Evolutionary conservation across 1,139 yeast genomes (phyloP).

Genomic region (Debaryomycetaceae sp.): DNA sequence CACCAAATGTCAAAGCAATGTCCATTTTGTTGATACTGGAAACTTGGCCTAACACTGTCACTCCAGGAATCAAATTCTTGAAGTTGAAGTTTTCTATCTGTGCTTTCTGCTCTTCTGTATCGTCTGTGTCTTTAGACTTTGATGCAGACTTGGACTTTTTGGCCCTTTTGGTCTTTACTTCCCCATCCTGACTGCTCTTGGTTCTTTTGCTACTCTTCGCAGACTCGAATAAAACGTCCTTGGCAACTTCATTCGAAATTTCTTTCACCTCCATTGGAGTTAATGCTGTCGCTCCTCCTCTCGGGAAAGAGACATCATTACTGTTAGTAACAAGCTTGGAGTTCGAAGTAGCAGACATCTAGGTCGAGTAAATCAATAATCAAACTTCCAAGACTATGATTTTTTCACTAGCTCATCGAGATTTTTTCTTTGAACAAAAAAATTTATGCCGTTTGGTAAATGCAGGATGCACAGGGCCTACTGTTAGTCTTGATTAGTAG

Average conservation of each 20-base stretch:
- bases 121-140: constrained; percentile 17
- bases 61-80: constrained; percentile 64
- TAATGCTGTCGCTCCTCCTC: constrained; percentile 88
- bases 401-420: constrained; percentile 4
- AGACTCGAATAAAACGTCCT: constrained; percentile 74
- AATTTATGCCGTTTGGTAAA: background rate
- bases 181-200: constrained; percentile 19
- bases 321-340: constrained; percentile 24
- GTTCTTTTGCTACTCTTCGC: constrained; percentile 32
- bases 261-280: constrained; percentile 90
- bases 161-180: constrained; percentile 25
- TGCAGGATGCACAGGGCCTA: no score
- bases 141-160: constrained; percentile 34
- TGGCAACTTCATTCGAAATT: constrained; percentile 87
- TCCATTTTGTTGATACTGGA: constrained; percentile 58
- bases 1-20: constrained; percentile 72
- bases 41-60: constrained; percentile 75
- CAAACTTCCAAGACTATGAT: background rate
- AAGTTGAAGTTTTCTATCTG: constrained; percentile 60
- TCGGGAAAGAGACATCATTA: constrained; percentile 79
- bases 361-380: background rate
- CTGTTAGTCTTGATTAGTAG: no score
- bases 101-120: constrained; percentile 24
- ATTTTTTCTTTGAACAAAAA: background rate
- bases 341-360: constrained; percentile 13